Percentiles rank a stretch among this genome's conserved stretches.
Evolutionary conservation across 192 early-diverging fungal genomes (phyloP).

Genomic region (Spinellus fusiger): DNA sequence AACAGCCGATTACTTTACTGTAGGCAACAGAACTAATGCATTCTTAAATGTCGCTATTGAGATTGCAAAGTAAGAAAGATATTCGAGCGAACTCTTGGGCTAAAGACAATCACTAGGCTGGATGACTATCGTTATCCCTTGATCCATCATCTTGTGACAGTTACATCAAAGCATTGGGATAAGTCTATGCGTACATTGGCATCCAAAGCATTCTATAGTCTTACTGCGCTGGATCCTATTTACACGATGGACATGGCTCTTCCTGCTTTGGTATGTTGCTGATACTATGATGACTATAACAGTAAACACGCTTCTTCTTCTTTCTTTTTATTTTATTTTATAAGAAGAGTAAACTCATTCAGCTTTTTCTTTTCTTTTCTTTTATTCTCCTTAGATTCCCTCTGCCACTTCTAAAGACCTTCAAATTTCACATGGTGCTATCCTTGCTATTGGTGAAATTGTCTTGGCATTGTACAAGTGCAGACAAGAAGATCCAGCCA

Average conservation of each 20-base stretch:
- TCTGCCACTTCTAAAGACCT: conserved; percentile 39
- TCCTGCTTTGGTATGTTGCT: conserved; percentile 54
- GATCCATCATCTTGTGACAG: conserved; percentile 60
- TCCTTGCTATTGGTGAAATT: conserved; percentile 58
- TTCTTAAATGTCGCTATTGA: conserved; percentile 64
- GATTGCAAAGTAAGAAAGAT: conserved; percentile 60
- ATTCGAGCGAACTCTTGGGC: neutral
- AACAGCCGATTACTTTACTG: conserved; percentile 85
- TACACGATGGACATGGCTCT: conserved; percentile 48
- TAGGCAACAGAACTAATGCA: conserved; percentile 76
- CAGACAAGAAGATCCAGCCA: neutral
- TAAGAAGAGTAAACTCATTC: neutral
- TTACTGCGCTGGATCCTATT: conserved; percentile 56
- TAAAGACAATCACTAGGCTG: conserved; percentile 42
- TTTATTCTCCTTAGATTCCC: conserved; percentile 33
- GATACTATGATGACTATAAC: too few species aligned
- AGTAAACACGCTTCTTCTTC: neutral
- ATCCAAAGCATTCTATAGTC: conserved; percentile 59
- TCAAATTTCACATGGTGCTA: conserved; percentile 51
- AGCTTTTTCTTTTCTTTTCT: neutral
- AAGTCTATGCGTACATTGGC: conserved; percentile 69
- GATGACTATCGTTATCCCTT: conserved; percentile 70
- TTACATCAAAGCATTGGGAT: conserved; percentile 86
- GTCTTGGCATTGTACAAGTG: conserved; percentile 35
- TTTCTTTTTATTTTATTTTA: neutral